phyloP scores from a whole-genome alignment of 2,329 filamentous ascomycete genomes.

The Aspergillus intermedius region DNA sequence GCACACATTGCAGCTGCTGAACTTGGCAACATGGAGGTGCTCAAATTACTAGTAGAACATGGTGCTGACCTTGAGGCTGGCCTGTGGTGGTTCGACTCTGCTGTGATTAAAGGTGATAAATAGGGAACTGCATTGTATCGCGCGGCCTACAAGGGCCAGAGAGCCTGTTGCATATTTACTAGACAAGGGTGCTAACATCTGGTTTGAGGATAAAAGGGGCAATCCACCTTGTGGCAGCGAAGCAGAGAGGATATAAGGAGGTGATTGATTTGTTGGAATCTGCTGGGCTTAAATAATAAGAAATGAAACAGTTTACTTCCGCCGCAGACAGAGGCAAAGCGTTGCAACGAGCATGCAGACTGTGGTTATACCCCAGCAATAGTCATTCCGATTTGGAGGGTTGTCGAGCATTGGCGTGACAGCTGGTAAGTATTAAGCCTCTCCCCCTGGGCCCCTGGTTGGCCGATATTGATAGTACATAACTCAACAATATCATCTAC shows the following conservation, averaged over 20 bases:
- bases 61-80: neutral
- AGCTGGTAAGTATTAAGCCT: too few species aligned
- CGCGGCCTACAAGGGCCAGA: neutral
- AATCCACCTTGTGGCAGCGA: neutral
- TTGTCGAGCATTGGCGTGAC: conserved; percentile 16
- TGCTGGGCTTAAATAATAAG: neutral
- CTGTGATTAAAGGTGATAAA: neutral
- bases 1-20: neutral
- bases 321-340: conserved; percentile 11
- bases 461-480: too few species aligned
- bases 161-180: neutral
- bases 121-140: neutral
- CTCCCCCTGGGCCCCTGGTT: too few species aligned
- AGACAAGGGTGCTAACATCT: neutral
- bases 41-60: neutral
- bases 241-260: neutral
- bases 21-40: neutral
- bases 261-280: neutral
- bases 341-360: conserved; percentile 14
- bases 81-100: neutral
- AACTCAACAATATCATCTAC: too few species aligned
- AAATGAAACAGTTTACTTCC: neutral
- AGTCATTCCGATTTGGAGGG: conserved; percentile 13
- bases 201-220: neutral
- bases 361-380: conserved; percentile 15